Conservation (phyloP, 495 filamentous ascomycete species). For the Podospora conica region DNA sequence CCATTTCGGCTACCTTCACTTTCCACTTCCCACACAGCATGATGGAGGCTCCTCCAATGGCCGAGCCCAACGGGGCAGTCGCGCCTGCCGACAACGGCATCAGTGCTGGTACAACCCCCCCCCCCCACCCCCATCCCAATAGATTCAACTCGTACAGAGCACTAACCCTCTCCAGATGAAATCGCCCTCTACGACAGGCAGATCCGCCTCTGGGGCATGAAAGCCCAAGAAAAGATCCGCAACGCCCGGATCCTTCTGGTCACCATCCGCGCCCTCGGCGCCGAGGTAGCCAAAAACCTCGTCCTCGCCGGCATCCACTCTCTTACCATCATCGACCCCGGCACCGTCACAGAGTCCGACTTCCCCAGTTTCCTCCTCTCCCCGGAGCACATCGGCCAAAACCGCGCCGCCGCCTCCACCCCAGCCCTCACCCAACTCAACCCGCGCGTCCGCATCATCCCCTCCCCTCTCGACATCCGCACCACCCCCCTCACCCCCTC, state of each 20-base stretch:
- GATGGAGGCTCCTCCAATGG: neutral
- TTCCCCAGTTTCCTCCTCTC: slow-evolving; percentile 82
- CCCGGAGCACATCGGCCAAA: slow-evolving; percentile 66
- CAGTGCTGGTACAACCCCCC: slow-evolving; percentile 27
- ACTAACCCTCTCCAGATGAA: slow-evolving; percentile 57
- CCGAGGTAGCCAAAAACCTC: slow-evolving; percentile 96
- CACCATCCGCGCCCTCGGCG: slow-evolving; percentile 81
- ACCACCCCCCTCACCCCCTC: slow-evolving; percentile 48
- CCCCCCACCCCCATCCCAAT: neutral
- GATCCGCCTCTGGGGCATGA: slow-evolving; percentile 95
- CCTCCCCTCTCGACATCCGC: slow-evolving; percentile 59
- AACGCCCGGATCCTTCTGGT: slow-evolving; percentile 87
- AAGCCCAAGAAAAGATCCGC: slow-evolving; percentile 85
- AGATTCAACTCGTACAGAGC: too few species aligned
- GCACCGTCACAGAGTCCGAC: slow-evolving; percentile 70
- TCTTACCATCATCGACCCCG: slow-evolving; percentile 81
- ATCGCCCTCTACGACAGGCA: slow-evolving; percentile 97
- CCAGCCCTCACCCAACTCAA: slow-evolving; percentile 77
- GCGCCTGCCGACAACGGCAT: slow-evolving; percentile 20
- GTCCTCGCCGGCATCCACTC: slow-evolving; percentile 91
- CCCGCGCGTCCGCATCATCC: slow-evolving; percentile 72
- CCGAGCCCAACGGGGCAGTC: slow-evolving; percentile 12
- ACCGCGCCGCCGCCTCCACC: slow-evolving; percentile 79
- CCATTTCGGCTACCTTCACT: neutral
- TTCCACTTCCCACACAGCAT: neutral